These are phyloP conservation scores for Bonia amplexicaulis DNA, from an alignment of 176 grass and related monocot genomes.

Conservation along the genomic window DNA sequence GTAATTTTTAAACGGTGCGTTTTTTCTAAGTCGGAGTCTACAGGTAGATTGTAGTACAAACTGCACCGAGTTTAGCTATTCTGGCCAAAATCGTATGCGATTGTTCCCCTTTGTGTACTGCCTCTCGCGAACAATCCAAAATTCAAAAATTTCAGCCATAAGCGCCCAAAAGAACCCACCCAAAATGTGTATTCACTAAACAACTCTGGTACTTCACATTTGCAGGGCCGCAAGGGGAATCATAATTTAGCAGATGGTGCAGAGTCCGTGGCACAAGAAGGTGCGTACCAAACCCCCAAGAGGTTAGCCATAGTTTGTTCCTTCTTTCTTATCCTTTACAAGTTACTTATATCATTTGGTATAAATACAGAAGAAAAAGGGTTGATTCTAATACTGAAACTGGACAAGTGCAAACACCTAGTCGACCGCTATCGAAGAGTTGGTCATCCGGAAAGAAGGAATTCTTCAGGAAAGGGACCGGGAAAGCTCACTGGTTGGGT, in stretches of 20 bases:
- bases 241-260: conserved; percentile 15
- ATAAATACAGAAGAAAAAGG: conserved; percentile 44
- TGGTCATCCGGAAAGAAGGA: conserved; percentile 38
- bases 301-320: conserved; percentile 19
- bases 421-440: background rate
- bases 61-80: too few species aligned
- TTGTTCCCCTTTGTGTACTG: too few species aligned
- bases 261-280: conserved; percentile 5
- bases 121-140: too few species aligned
- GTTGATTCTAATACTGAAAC: background rate
- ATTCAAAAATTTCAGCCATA: too few species aligned
- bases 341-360: background rate
- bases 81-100: too few species aligned
- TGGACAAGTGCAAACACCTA: conserved; percentile 9
- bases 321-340: background rate
- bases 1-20: too few species aligned
- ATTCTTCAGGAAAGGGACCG: conserved; percentile 17
- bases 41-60: too few species aligned
- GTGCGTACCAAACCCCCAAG: conserved; percentile 19
- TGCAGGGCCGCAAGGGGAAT: conserved; percentile 57
- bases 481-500: background rate
- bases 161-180: too few species aligned
- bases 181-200: background rate
- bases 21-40: too few species aligned
- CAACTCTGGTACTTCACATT: conserved; percentile 1